phyloP scores from a whole-genome alignment of 805 yeast genomes.

The Metschnikowia cerradonensis region DNA sequence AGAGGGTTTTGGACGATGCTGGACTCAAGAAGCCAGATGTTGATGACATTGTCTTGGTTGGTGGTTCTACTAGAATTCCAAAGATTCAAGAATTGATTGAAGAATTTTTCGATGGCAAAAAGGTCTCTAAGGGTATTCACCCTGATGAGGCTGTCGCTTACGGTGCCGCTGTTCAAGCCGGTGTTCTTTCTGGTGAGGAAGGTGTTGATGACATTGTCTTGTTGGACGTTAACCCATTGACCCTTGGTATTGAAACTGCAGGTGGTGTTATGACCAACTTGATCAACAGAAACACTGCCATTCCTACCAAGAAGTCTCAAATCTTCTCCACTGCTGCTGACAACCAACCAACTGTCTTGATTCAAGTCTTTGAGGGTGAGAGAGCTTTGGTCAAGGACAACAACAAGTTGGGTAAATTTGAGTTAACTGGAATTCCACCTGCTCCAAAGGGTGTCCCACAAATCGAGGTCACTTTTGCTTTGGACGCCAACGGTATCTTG shows the following conservation, averaged over 20 bases:
- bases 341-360: slow-evolving; percentile 22
- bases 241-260: slow-evolving; percentile 22
- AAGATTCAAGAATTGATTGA: slow-evolving; percentile 21
- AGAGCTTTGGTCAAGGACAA: slow-evolving; percentile 23
- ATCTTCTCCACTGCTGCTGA: slow-evolving; percentile 21
- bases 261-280: slow-evolving; percentile 23
- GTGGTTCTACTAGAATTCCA: slow-evolving; percentile 22
- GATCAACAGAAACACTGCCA: slow-evolving; percentile 22
- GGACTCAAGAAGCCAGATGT: slow-evolving; percentile 19
- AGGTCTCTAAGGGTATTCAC: slow-evolving; percentile 25
- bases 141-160: slow-evolving; percentile 50
- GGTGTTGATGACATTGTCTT: slow-evolving; percentile 71
- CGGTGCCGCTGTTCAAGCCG: slow-evolving; percentile 72
- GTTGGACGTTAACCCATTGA: slow-evolving; percentile 23
- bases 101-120: slow-evolving; percentile 19
- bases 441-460: slow-evolving; percentile 23
- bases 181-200: slow-evolving; percentile 22
- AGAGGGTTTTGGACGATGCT: slow-evolving; percentile 19
- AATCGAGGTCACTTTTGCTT: slow-evolving; percentile 20
- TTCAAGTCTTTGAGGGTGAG: slow-evolving; percentile 21
- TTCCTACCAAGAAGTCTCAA: slow-evolving; percentile 21
- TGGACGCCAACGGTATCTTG: slow-evolving; percentile 21
- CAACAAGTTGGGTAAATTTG: slow-evolving; percentile 22
- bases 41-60: slow-evolving; percentile 21
- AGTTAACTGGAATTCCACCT: slow-evolving; percentile 22